phyloP scores from a whole-genome alignment of 1,284 basidiomycete species.

The Crocinoboletus sp. region DNA sequence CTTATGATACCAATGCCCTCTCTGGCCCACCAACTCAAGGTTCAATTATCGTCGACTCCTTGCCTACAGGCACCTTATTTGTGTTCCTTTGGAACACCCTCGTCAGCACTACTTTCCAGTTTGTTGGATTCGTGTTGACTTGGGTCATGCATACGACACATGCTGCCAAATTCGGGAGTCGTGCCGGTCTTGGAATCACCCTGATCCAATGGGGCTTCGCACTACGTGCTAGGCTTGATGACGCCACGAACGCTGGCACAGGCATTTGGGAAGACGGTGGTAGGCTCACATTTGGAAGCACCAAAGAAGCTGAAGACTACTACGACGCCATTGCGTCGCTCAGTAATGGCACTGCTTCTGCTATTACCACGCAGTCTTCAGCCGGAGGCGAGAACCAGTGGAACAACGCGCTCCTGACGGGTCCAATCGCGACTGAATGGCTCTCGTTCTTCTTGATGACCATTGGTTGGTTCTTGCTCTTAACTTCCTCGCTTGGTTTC shows the following conservation, averaged over 20 bases:
- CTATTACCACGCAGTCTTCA: slow-evolving; percentile 9
- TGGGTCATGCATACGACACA: slow-evolving; percentile 95
- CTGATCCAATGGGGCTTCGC: slow-evolving; percentile 94
- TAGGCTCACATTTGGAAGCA: slow-evolving; percentile 36
- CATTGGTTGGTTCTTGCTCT: slow-evolving; percentile 88
- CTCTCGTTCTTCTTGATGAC: slow-evolving; percentile 94
- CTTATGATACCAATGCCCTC: slow-evolving; percentile 35
- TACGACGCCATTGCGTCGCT: slow-evolving; percentile 26
- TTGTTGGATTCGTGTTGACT: slow-evolving; percentile 93
- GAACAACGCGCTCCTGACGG: slow-evolving; percentile 35
- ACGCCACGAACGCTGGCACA: slow-evolving; percentile 28
- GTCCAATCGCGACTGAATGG: slow-evolving; percentile 76
- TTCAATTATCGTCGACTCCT: slow-evolving; percentile 71
- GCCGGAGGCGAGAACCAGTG: slow-evolving; percentile 14
- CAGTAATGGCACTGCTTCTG: slow-evolving; percentile 13
- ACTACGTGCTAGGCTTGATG: slow-evolving; percentile 50
- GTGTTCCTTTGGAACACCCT: slow-evolving; percentile 92
- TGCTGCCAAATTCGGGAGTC: slow-evolving; percentile 91
- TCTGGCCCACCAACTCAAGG: slow-evolving; percentile 39
- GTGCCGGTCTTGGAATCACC: slow-evolving; percentile 93
- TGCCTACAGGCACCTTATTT: slow-evolving; percentile 78
- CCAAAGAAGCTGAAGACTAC: slow-evolving; percentile 47
- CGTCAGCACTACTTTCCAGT: slow-evolving; percentile 95
- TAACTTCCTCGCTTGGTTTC: slow-evolving; percentile 85
- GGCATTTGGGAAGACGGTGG: slow-evolving; percentile 25